Base-by-base conservation (phyloP, 129 eudicot genomes). In the Artemisia tridentata region DNA sequence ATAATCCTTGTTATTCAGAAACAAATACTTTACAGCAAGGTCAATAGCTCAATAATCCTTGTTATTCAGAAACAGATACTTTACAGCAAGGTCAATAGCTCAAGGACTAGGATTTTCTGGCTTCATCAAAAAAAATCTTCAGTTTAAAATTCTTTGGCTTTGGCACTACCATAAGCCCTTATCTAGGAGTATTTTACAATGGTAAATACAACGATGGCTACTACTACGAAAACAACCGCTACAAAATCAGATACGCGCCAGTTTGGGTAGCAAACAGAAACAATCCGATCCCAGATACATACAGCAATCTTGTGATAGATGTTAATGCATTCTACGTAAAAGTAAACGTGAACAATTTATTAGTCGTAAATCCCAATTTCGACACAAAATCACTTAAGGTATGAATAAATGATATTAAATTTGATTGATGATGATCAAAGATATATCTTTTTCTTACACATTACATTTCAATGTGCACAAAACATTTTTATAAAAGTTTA, bases 221-320 rank as follows among this genome's bases (percentile, higher is more conserved):
- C 19, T 11, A 52, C 23, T 20, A 16, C 23, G 7, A 5, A 0
- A 31, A 4, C 41, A 31, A 31, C 41, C 41, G 41, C 31, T 2
- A 27, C 31, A 27, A 27, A 31, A 31, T 31, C 17, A 27, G 13
- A 52, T 25, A 68, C 38, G 31, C 16, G 5, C 60, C 80, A 3
- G 87, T 83, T 65, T 83, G 86, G 86, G 82, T 82, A 20, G 86
- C 85, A n/a, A 81, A 81, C 62, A 69, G 81, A 53, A 73, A 81
- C 51, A 71, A 65, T 58, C 85, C 85, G 20, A 27, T 66, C 63
- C 54, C 34, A 2, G 76, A 62, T 46, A 43, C 52, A 18, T 38
- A 54, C 55, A 15, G 65, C 14, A 70, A 55, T 8, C 75, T 70
- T 53, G 1, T 53, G 19, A 31, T 74, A 25, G 79, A 65, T 43